phyloP scores from a whole-genome alignment of 257 asterid species.

The Solanum boliviense region DNA sequence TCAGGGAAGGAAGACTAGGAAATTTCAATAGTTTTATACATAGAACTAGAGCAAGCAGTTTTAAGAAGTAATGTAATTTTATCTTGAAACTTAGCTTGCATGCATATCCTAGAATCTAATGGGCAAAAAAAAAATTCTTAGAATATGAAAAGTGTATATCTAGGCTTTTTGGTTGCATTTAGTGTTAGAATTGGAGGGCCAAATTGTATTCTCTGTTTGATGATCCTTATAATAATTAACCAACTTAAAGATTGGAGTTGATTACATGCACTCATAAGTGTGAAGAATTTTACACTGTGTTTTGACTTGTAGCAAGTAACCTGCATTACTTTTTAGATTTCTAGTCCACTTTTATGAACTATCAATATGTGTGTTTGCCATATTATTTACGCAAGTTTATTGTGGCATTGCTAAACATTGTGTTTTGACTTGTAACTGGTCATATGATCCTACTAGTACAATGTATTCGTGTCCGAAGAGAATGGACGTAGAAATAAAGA shows the following conservation, averaged over 20 bases:
- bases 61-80: background rate
- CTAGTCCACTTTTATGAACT: background rate
- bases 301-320: background rate
- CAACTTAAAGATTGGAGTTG: background rate
- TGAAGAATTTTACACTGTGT: background rate
- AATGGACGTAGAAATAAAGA: background rate
- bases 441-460: too few relatives aligned
- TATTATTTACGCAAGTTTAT: background rate
- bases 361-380: background rate
- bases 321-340: background rate
- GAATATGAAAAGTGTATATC: background rate
- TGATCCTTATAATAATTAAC: background rate
- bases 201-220: background rate
- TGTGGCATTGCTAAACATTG: background rate
- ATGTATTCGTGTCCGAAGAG: background rate
- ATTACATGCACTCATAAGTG: background rate
- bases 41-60: background rate
- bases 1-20: background rate
- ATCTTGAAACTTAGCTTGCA: background rate
- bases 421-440: too few relatives aligned
- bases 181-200: background rate
- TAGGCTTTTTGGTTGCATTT: background rate
- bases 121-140: background rate
- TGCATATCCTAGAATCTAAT: background rate
- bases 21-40: background rate